Percentiles rank a stretch among this genome's conserved stretches.
These are phyloP conservation scores for Alternaria burnsii DNA, from an alignment of 2,329 filamentous ascomycete species.

Conservation along the genomic window DNA sequence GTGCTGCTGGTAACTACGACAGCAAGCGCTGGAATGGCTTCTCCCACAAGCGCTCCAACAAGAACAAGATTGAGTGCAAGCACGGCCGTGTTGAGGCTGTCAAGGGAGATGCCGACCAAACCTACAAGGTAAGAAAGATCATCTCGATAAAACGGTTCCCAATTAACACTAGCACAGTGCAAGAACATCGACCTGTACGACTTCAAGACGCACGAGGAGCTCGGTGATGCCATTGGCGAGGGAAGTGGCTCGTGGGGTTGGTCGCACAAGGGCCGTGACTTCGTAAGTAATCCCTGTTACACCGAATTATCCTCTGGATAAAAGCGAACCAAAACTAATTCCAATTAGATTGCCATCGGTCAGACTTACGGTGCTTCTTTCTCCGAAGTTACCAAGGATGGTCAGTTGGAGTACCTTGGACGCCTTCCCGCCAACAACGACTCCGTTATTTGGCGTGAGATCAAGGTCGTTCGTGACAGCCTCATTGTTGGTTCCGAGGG, in stretches of 20 bases:
- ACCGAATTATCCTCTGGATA: too few relatives aligned
- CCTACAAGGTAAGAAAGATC: slow-evolving; percentile 38
- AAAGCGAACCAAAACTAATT: not conserved
- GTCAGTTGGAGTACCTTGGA: slow-evolving; percentile 63
- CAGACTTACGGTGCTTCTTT: slow-evolving; percentile 66
- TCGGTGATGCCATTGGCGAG: slow-evolving; percentile 57
- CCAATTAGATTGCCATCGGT: slow-evolving; percentile 55
- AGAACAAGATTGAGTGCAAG: slow-evolving; percentile 43
- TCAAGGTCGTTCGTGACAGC: slow-evolving; percentile 54
- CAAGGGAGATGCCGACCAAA: slow-evolving; percentile 50
- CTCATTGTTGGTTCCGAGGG: slow-evolving; percentile 54
- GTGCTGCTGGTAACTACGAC: slow-evolving; percentile 43
- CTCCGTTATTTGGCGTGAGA: slow-evolving; percentile 63
- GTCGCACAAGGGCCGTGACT: slow-evolving; percentile 62
- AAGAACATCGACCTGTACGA: slow-evolving; percentile 63
- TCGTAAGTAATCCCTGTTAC: slow-evolving; percentile 32
- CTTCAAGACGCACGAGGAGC: slow-evolving; percentile 64
- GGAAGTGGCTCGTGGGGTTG: slow-evolving; percentile 63
- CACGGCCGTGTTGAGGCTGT: slow-evolving; percentile 50
- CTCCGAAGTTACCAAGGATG: slow-evolving; percentile 59
- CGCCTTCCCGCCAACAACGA: slow-evolving; percentile 58
- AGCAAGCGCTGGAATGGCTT: slow-evolving; percentile 45
- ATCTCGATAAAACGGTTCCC: not conserved
- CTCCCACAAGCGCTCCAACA: slow-evolving; percentile 37
- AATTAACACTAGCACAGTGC: slow-evolving; percentile 26